phyloP scores from a whole-genome alignment of 2,329 filamentous ascomycete species.

The Ascochyta clinopodiicola region DNA sequence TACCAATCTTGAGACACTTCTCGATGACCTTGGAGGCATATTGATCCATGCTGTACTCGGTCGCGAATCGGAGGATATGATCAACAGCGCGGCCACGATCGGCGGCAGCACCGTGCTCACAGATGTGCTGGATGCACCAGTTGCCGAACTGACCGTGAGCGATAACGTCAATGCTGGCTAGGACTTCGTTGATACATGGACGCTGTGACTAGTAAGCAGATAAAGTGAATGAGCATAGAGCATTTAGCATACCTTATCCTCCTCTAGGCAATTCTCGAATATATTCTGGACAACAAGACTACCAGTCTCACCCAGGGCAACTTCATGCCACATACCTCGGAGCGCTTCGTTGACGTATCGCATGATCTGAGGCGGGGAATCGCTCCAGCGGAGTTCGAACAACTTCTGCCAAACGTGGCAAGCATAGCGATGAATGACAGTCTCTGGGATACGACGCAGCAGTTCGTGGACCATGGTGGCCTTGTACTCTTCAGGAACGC shows the following conservation, averaged over 20 bases:
- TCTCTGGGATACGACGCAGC: conserved; percentile 92
- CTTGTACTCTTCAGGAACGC: conserved; percentile 96
- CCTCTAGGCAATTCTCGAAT: conserved; percentile 98
- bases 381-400: conserved; percentile 95
- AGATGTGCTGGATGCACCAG: conserved; percentile 99
- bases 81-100: conserved; percentile 95
- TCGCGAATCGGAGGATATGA: conserved; percentile 90
- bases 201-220: conserved; percentile 63
- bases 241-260: conserved; percentile 78
- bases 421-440: conserved; percentile 96
- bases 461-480: conserved; percentile 98
- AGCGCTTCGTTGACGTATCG: conserved; percentile 95
- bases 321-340: conserved; percentile 97
- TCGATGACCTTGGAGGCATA: conserved; percentile 99
- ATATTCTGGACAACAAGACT: conserved; percentile 99
- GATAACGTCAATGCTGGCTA: conserved; percentile 93
- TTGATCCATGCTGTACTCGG: conserved; percentile 98
- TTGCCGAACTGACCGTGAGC: conserved; percentile 98
- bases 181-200: conserved; percentile 94
- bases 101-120: conserved; percentile 88
- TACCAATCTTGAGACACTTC: conserved; percentile 97
- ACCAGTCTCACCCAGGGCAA: conserved; percentile 94
- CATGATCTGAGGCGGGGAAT: conserved; percentile 97
- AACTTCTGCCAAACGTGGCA: conserved; percentile 99
- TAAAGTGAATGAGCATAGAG: background rate